These are phyloP conservation scores for Pestalotiopsis sp. DNA, from an alignment of 2,329 filamentous ascomycete genomes.

Conservation along the genomic window DNA sequence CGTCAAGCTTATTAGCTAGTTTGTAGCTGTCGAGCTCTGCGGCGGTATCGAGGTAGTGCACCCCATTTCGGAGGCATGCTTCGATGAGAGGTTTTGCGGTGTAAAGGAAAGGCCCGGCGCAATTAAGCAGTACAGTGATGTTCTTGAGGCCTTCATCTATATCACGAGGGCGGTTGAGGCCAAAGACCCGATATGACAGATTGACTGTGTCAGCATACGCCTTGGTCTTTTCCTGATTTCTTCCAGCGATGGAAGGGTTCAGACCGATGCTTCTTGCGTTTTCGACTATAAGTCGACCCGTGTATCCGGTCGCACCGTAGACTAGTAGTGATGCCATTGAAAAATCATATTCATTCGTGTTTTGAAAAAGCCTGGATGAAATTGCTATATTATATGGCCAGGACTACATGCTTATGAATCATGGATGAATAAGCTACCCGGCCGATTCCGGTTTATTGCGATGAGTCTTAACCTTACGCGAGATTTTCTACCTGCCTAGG, in stretches of 20 bases:
- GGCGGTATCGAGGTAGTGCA: conserved; percentile 24
- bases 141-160: conserved; percentile 6
- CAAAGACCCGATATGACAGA: conserved; percentile 13
- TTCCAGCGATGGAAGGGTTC: conserved; percentile 15
- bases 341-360: neutral
- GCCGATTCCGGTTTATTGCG: neutral
- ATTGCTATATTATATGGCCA: neutral
- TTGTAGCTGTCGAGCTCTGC: conserved; percentile 23
- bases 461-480: neutral
- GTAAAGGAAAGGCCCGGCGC: conserved; percentile 20
- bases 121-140: conserved; percentile 20
- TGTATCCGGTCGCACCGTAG: conserved; percentile 24
- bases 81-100: conserved; percentile 19
- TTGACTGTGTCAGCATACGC: neutral
- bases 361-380: no score
- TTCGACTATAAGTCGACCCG: conserved; percentile 18
- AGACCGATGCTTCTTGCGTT: conserved; percentile 16
- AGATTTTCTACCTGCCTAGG: neutral
- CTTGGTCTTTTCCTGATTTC: neutral
- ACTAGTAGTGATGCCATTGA: conserved; percentile 17
- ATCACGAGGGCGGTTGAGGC: neutral
- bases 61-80: conserved; percentile 18
- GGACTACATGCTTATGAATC: neutral
- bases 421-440: neutral
- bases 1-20: conserved; percentile 8